Percentiles rank a stretch among this genome's conserved stretches.
Evolutionary conservation across 768 basidiomycete species (phyloP).

Genomic region (Flagelloscypha sp.): DNA sequence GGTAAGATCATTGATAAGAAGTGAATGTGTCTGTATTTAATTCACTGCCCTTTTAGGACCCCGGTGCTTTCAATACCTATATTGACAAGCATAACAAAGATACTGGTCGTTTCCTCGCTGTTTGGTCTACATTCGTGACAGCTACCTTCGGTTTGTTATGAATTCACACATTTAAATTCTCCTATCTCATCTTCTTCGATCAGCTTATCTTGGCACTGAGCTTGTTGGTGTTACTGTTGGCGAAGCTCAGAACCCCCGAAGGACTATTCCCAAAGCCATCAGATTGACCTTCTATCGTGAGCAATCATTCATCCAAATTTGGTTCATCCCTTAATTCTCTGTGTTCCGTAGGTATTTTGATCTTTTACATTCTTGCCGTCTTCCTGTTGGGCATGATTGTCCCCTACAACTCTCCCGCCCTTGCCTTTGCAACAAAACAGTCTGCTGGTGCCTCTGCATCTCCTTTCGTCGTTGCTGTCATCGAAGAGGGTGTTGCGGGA

Average conservation of each 20-base stretch:
- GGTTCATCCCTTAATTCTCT: slow-evolving; percentile 22
- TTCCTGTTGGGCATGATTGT: slow-evolving; percentile 69
- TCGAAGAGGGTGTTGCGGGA: slow-evolving; percentile 44
- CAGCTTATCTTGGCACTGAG: slow-evolving; percentile 71
- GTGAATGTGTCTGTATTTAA: slow-evolving; percentile 33
- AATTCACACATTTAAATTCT: slow-evolving; percentile 65
- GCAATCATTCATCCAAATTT: slow-evolving; percentile 18
- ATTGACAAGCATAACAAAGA: slow-evolving; percentile 42
- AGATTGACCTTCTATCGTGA: slow-evolving; percentile 53
- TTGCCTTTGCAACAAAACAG: slow-evolving; percentile 34
- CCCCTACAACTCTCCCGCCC: slow-evolving; percentile 45
- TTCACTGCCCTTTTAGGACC: slow-evolving; percentile 15
- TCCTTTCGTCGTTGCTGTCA: slow-evolving; percentile 50
- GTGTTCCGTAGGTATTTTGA: slow-evolving; percentile 19
- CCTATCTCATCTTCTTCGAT: too few species aligned
- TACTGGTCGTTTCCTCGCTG: slow-evolving; percentile 52
- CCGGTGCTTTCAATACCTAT: slow-evolving; percentile 33
- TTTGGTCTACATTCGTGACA: slow-evolving; percentile 37
- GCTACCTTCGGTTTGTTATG: slow-evolving; percentile 50
- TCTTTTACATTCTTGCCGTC: slow-evolving; percentile 66
- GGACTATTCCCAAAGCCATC: slow-evolving; percentile 68
- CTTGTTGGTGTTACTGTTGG: slow-evolving; percentile 59
- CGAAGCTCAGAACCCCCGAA: slow-evolving; percentile 62
- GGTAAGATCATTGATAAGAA: slow-evolving; percentile 39
- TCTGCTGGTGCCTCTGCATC: slow-evolving; percentile 46